phyloP scores from a whole-genome alignment of 495 filamentous ascomycete genomes.

The Penicillium herquei region DNA sequence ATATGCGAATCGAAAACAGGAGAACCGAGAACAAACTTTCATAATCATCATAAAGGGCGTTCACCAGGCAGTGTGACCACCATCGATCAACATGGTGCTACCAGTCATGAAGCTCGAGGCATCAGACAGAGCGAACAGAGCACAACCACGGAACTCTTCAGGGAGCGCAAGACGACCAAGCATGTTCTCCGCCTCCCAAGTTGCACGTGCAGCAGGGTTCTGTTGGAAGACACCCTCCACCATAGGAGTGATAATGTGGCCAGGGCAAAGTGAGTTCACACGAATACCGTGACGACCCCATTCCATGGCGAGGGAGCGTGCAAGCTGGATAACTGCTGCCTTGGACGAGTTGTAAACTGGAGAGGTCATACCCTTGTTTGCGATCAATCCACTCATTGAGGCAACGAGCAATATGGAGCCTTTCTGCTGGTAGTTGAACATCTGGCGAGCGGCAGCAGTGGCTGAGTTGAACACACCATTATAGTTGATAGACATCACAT shows the following conservation, averaged over 20 bases:
- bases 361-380: slow-evolving; percentile 68
- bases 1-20: neutral
- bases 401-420: slow-evolving; percentile 75
- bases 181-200: slow-evolving; percentile 71
- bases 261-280: slow-evolving; percentile 66
- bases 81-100: slow-evolving; percentile 58
- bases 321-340: slow-evolving; percentile 66
- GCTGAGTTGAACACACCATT: slow-evolving; percentile 77
- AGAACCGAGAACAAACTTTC: neutral
- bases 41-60: neutral
- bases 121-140: slow-evolving; percentile 59
- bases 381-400: slow-evolving; percentile 77
- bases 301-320: slow-evolving; percentile 66
- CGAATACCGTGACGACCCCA: slow-evolving; percentile 67
- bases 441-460: slow-evolving; percentile 72
- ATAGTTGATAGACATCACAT: slow-evolving; percentile 71
- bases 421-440: slow-evolving; percentile 58
- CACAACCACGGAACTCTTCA: slow-evolving; percentile 66
- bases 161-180: slow-evolving; percentile 60
- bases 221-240: slow-evolving; percentile 64
- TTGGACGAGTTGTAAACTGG: slow-evolving; percentile 71
- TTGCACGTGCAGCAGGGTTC: slow-evolving; percentile 55
- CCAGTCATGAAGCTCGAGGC: slow-evolving; percentile 74
- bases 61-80: slow-evolving; percentile 61
- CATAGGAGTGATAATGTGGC: slow-evolving; percentile 74